Evolutionary conservation across 495 filamentous ascomycete genomes (phyloP).

Genomic region (Penicillium crystallinum): DNA sequence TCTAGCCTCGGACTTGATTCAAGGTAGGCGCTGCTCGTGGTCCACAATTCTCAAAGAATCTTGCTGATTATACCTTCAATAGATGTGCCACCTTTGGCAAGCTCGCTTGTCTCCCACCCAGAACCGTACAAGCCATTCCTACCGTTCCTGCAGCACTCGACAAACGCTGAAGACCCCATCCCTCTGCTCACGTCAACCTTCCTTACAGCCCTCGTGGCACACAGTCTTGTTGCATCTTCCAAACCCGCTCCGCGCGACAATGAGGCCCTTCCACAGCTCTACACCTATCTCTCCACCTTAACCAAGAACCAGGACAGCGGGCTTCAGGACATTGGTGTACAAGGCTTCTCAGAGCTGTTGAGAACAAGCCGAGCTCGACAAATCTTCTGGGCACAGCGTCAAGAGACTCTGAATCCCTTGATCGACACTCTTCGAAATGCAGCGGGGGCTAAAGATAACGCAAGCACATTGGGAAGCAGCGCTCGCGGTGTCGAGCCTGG

Average conservation of each 20-base stretch:
- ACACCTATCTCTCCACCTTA: constrained; percentile 74
- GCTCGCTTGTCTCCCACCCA: constrained; percentile 66
- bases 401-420: constrained; percentile 76
- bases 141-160: constrained; percentile 75
- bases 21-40: constrained; percentile 48
- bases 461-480: constrained; percentile 65
- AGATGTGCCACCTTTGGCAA: constrained; percentile 75
- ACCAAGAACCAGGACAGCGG: constrained; percentile 79
- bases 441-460: constrained; percentile 63
- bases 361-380: constrained; percentile 67
- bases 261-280: constrained; percentile 80
- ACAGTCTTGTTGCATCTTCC: constrained; percentile 52
- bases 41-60: background rate
- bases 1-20: constrained; percentile 79
- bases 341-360: constrained; percentile 83
- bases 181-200: constrained; percentile 87
- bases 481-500: constrained; percentile 57
- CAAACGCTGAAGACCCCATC: constrained; percentile 77
- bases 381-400: constrained; percentile 82
- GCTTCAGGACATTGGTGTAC: constrained; percentile 91
- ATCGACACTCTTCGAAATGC: constrained; percentile 78
- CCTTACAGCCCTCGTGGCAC: constrained; percentile 73
- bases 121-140: constrained; percentile 81
- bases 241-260: constrained; percentile 55
- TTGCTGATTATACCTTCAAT: constrained; percentile 4